These are phyloP conservation scores for Fusarium sp. DNA, from an alignment of 2,329 filamentous ascomycete species.

Conservation along the genomic window DNA sequence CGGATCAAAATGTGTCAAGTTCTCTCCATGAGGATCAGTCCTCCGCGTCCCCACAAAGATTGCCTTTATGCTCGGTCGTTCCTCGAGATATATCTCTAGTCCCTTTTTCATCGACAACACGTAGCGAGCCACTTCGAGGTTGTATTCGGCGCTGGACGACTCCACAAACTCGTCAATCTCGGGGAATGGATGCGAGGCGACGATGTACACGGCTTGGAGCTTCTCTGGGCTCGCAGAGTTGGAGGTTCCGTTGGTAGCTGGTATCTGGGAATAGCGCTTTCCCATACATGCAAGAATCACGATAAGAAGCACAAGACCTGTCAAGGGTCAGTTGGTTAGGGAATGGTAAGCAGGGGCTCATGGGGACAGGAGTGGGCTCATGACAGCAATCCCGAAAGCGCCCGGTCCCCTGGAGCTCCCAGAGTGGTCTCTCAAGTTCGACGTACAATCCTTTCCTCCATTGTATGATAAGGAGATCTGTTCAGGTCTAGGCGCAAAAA, in stretches of 20 bases:
- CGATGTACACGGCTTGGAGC: constrained; percentile 89
- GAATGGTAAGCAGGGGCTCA: background rate
- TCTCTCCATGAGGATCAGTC: constrained; percentile 90
- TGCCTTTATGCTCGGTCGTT: constrained; percentile 73
- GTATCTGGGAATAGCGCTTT: constrained; percentile 47
- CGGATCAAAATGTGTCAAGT: constrained; percentile 83
- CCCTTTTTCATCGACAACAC: constrained; percentile 83
- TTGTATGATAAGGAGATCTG: constrained; percentile 95
- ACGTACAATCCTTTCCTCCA: constrained; percentile 86
- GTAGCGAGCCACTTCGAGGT: constrained; percentile 81
- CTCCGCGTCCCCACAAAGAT: constrained; percentile 75
- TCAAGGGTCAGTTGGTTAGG: background rate
- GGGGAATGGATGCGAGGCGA: constrained; percentile 84
- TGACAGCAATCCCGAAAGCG: background rate
- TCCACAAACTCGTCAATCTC: constrained; percentile 89
- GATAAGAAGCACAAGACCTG: constrained; percentile 84
- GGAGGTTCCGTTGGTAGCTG: constrained; percentile 36
- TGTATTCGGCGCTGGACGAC: constrained; percentile 74
- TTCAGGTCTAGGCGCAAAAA: constrained; percentile 67
- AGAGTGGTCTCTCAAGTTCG: background rate
- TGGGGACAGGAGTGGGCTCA: background rate
- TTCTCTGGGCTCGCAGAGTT: constrained; percentile 52
- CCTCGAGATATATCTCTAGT: constrained; percentile 80
- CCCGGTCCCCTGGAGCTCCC: background rate
- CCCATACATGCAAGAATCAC: constrained; percentile 79